Evolutionary conservation across 495 filamentous ascomycete species (phyloP).

Genomic region (Terfezia boudieri): DNA sequence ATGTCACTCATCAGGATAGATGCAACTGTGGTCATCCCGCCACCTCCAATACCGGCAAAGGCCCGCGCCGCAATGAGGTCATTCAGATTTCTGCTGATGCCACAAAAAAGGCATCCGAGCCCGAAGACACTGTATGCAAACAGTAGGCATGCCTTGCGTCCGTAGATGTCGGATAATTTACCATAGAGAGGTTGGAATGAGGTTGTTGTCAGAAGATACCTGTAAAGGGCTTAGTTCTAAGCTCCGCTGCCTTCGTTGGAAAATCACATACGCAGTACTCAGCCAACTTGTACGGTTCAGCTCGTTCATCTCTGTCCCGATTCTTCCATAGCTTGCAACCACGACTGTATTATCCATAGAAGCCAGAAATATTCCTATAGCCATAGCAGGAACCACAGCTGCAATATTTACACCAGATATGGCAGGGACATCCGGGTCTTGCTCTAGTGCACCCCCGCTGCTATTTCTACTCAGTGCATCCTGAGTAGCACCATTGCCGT

Average conservation of each 20-base stretch:
- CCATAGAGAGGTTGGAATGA: slow-evolving; percentile 64
- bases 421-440: slow-evolving; percentile 1
- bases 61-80: slow-evolving; percentile 46
- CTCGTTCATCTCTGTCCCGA: slow-evolving; percentile 58
- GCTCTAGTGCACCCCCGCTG: background rate
- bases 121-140: slow-evolving; percentile 57
- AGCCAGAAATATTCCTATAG: slow-evolving; percentile 45
- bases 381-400: slow-evolving; percentile 33
- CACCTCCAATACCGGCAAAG: slow-evolving; percentile 28
- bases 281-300: slow-evolving; percentile 70
- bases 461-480: too few species aligned
- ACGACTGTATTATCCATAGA: slow-evolving; percentile 69
- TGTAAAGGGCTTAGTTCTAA: background rate
- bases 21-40: slow-evolving; percentile 66
- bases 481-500: too few species aligned
- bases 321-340: slow-evolving; percentile 54
- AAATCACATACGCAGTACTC: slow-evolving; percentile 36
- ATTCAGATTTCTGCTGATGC: slow-evolving; percentile 43
- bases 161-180: slow-evolving; percentile 61
- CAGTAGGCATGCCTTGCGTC: slow-evolving; percentile 51
- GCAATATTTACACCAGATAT: slow-evolving; percentile 23
- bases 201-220: slow-evolving; percentile 53
- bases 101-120: slow-evolving; percentile 48
- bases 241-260: background rate
- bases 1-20: slow-evolving; percentile 60